Base-by-base conservation (phyloP, 306 rosid genomes). In the Fragaria vesca region DNA sequence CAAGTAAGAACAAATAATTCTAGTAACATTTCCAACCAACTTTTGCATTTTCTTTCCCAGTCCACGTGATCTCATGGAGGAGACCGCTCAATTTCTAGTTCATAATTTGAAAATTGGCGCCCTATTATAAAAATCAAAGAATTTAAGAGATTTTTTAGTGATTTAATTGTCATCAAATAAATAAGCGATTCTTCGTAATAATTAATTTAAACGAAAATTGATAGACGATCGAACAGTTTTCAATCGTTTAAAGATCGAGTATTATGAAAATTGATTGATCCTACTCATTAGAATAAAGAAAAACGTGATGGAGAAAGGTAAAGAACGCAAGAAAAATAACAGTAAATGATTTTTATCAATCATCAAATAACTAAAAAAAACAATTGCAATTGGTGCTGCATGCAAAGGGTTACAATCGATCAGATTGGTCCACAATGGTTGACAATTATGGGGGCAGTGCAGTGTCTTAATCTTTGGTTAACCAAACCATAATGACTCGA, bases 401-500 rank as follows among this genome's bases (percentile, higher is more conserved):
- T 63, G 38, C 69, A 28, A 38, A 13, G 69, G 16, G 18, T 61
- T 4, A 32, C 40, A 63, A 28, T 38, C 18, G 28, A 60, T 69
- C 12, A 4, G 58, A 68, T 45, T 17, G 43, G 66, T 26, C 61
- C 52, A 9, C 52, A 58, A 15, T 30, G 20, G 30, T 24, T 16
- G 34, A 40, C 17, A 3, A 30, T 54, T n/a, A n/a, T n/a, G 24
- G 17, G 12, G 38, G 52, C 21, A 36, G 43, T 21, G 45, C 13
- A 58, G n/a, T 51, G 8, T 2, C 34, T 67, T 74, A 17, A 24
- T 18, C 20, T 50, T 15, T 52, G 55, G 54, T 81, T 66, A 75
- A 65, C 52, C 72, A 75, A 71, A 46, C 45, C 72, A 78, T 81
- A 52, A 81, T 78, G 69, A 17, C 12, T 13, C 50, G 51, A 52